Evolutionary conservation across 345 rosid species (phyloP).

Genomic region (Populus pruinosa): DNA sequence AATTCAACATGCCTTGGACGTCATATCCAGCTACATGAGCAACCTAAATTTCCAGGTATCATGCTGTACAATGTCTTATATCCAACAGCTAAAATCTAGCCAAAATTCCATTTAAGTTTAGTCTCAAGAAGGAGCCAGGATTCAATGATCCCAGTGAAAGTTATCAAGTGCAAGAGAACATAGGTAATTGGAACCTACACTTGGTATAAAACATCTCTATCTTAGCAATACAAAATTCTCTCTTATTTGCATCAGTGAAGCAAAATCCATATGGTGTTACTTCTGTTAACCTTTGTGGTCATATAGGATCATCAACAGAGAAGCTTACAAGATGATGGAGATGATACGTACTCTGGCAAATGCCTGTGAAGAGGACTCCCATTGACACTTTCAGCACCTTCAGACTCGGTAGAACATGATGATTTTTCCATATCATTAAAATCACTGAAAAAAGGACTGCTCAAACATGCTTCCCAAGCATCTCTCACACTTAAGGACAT

Average conservation of each 20-base stretch:
- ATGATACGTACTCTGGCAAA: slow-evolving; percentile 13
- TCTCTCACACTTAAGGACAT: slow-evolving; percentile 21
- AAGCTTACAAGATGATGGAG: slow-evolving; percentile 8
- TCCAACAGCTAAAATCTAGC: too few relatives aligned
- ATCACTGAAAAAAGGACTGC: slow-evolving; percentile 24
- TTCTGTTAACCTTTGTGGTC: slow-evolving; percentile 38
- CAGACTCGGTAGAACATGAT: slow-evolving; percentile 21
- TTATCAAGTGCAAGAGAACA: neutral
- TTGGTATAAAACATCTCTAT: neutral
- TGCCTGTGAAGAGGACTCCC: slow-evolving; percentile 15
- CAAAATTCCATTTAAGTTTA: neutral
- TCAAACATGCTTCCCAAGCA: slow-evolving; percentile 19
- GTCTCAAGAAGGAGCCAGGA: neutral
- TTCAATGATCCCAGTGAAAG: neutral
- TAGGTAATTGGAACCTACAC: neutral
- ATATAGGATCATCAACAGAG: slow-evolving; percentile 9
- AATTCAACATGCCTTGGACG: neutral
- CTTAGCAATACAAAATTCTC: neutral
- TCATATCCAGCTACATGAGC: neutral
- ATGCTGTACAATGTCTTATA: neutral
- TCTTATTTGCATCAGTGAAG: slow-evolving; percentile 1
- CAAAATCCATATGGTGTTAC: neutral
- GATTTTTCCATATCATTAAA: slow-evolving; percentile 26
- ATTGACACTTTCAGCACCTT: slow-evolving; percentile 29
- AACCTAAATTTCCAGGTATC: neutral